These are phyloP conservation scores for Vicia faba DNA, from an alignment of 306 rosid species.

Conservation along the genomic window DNA sequence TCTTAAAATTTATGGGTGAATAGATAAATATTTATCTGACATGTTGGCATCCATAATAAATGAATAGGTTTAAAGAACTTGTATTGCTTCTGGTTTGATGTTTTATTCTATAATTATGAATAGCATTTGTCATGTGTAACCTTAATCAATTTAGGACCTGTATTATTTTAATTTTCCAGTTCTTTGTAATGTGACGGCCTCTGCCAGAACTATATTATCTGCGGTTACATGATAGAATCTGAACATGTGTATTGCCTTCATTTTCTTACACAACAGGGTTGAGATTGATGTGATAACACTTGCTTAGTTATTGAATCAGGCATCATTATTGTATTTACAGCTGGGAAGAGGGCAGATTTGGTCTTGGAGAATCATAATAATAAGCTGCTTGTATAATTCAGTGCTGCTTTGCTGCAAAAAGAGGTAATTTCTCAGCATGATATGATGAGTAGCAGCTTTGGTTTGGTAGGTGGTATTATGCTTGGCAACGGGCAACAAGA, in stretches of 20 bases:
- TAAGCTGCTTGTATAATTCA: slow-evolving; percentile 20
- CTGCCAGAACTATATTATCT: background rate
- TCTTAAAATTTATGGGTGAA: background rate
- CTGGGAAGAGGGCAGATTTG: slow-evolving; percentile 10
- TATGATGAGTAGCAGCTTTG: background rate
- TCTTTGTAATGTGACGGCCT: slow-evolving; percentile 5
- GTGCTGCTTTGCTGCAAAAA: background rate
- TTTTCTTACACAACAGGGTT: slow-evolving; percentile 14
- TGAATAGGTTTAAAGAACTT: background rate
- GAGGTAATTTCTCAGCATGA: slow-evolving; percentile 31
- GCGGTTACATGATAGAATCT: background rate
- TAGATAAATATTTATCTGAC: background rate
- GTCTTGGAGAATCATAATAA: slow-evolving; percentile 26
- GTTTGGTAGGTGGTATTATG: slow-evolving; percentile 4
- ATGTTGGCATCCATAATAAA: slow-evolving; percentile 5
- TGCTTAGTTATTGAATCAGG: slow-evolving; percentile 13
- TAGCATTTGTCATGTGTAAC: slow-evolving; percentile 1
- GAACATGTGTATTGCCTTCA: slow-evolving; percentile 2
- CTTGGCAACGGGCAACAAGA: background rate
- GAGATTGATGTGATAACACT: slow-evolving; percentile 20
- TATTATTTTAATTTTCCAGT: slow-evolving; percentile 10
- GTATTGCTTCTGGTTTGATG: slow-evolving; percentile 16
- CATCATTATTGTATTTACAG: slow-evolving; percentile 5
- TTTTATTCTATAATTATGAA: slow-evolving; percentile 8
- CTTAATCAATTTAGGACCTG: background rate